Evolutionary conservation across 139 green algal species (phyloP).

Genomic region (Closterium sp.): DNA sequence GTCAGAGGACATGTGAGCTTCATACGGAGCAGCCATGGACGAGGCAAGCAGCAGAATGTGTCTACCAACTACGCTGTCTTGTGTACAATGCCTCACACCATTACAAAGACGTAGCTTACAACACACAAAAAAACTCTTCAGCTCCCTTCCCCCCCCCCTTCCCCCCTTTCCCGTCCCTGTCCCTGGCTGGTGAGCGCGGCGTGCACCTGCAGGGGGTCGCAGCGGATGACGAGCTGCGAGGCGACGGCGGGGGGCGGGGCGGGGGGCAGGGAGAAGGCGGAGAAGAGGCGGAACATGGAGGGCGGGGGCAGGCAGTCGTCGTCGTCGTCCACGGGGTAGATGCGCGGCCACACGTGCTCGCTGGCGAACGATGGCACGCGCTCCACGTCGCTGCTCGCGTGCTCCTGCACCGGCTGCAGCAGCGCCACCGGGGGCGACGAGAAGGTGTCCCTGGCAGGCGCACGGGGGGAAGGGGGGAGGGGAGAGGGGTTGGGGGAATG

Average conservation of each 20-base stretch:
- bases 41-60: background rate
- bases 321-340: conserved; percentile 2
- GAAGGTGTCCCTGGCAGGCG: conserved; percentile 11
- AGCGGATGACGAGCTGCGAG: conserved; percentile 28
- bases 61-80: background rate
- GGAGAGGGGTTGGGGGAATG: background rate
- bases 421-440: conserved; percentile 9
- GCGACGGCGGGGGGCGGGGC: conserved; percentile 27
- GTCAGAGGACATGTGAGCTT: no score
- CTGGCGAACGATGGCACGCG: conserved; percentile 8
- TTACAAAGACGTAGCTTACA: background rate
- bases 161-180: no score
- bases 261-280: conserved; percentile 24
- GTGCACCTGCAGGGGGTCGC: conserved; percentile 34
- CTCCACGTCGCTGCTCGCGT: background rate
- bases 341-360: conserved; percentile 26
- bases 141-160: background rate
- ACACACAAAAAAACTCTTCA: background rate
- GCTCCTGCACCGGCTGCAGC: conserved; percentile 1
- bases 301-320: background rate
- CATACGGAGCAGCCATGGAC: no score
- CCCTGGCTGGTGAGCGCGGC: background rate
- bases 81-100: no score
- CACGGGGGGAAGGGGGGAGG: background rate
- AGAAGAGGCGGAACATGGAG: conserved; percentile 36